Evolutionary conservation across 371 early-diverging fungal genomes (phyloP), one percentile per base, ranked within the genome.

Genomic region (Saksenaea vasiformis): DNA sequence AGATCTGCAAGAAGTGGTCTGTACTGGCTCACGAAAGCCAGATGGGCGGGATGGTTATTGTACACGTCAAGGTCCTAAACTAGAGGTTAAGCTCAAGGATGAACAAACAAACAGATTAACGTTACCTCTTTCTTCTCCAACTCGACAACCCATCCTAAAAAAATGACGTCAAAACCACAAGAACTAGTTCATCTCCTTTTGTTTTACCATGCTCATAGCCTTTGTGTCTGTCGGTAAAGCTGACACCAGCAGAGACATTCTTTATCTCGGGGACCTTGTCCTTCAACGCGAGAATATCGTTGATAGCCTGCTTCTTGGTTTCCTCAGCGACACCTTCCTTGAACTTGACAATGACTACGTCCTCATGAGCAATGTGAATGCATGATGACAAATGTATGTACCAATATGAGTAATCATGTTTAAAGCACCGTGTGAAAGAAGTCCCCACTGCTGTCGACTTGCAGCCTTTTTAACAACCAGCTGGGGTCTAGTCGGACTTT

Each of bases 121-220:
- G 36, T 59, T 70, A 80, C 80, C 71, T 80, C 75, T 56, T 80
- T 76, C 37, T 56, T 72, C 22, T 69, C 69, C 35, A 78, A 56
- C 56, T 81, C 82, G 44, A 81, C 67, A 24, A 81, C 78, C 82
- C 82, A 81, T 17, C 75, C 80, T 79, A 66, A 43, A 5, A 24
- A 44, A 53, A 11, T 26, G 54, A n/a, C 36, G 37, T 31, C 17
- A 61, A 39, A 1, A 34, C 36, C 1, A 13, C 7, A 8, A 7
- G 3, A 41, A 15, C 17, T 10, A 34, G n/a, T 7, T 28, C n/a
- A 43, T 22, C 38, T 36, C 24, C 17, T 55, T 15, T 36, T 9
- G 28, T 47, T 59, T 67, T 73, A 71, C 80, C 79, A 51, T 69
- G 75, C 65, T 78, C 78, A 58, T 62, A 81, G 17, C 82, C 82